phyloP scores from a whole-genome alignment of 179 eudicot genomes.

The Pouteria campechiana region DNA sequence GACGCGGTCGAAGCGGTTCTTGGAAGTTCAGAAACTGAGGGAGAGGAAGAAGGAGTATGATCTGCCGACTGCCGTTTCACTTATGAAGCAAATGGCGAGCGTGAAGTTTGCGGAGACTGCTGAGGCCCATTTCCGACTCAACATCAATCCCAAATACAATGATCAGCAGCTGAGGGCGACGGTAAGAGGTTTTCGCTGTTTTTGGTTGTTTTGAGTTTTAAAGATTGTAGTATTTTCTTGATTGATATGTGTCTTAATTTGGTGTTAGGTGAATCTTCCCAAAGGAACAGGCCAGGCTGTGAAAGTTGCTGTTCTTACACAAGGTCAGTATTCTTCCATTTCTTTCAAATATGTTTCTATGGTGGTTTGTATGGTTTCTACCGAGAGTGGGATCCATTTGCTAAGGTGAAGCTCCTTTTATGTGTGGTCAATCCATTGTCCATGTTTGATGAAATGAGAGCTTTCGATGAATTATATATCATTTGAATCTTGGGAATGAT shows the following conservation, averaged over 20 bases:
- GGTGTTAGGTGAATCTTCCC: slow-evolving; percentile 93
- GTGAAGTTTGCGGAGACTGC: slow-evolving; percentile 80
- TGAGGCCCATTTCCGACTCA: slow-evolving; percentile 94
- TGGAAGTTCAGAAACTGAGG: slow-evolving; percentile 77
- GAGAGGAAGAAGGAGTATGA: slow-evolving; percentile 86
- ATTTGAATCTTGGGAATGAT: too few species aligned
- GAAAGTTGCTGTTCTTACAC: slow-evolving; percentile 92
- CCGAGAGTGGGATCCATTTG: too few species aligned
- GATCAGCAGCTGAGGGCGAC: slow-evolving; percentile 99
- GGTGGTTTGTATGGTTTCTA: too few species aligned
- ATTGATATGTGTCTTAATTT: not conserved
- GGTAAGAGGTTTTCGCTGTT: slow-evolving; percentile 34
- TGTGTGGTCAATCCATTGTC: too few species aligned
- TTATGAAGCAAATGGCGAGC: slow-evolving; percentile 70
- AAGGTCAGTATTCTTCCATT: slow-evolving; percentile 42
- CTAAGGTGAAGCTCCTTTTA: too few species aligned
- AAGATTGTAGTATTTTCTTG: not conserved
- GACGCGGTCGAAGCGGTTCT: slow-evolving; percentile 85
- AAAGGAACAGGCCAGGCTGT: slow-evolving; percentile 91
- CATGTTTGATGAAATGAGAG: too few species aligned
- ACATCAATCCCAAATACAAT: slow-evolving; percentile 92
- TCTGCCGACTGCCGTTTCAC: slow-evolving; percentile 54
- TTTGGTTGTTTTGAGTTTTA: not conserved
- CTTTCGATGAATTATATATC: too few species aligned
- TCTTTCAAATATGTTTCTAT: too few species aligned